These are phyloP conservation scores for Colletotrichum neosansevieriae DNA, from an alignment of 2,329 filamentous ascomycete species.

Conservation along the genomic window DNA sequence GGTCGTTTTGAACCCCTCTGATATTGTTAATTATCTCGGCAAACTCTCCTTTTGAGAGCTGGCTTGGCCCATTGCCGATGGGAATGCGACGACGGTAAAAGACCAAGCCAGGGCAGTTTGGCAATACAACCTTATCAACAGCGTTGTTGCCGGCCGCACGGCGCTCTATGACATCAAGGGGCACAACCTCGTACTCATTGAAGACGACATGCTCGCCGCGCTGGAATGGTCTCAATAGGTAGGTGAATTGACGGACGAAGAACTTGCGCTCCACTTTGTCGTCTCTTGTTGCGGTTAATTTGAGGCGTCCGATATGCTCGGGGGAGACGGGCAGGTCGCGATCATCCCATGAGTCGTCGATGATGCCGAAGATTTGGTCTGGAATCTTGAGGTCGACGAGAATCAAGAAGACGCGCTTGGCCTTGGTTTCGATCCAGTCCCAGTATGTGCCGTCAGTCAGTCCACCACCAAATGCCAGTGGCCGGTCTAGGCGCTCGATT, in stretches of 20 bases:
- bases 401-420: slow-evolving; percentile 78
- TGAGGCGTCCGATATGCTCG: slow-evolving; percentile 73
- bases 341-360: slow-evolving; percentile 84
- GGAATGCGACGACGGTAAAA: slow-evolving; percentile 70
- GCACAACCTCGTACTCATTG: slow-evolving; percentile 75
- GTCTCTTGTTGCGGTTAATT: slow-evolving; percentile 69
- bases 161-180: slow-evolving; percentile 74
- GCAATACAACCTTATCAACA: slow-evolving; percentile 72
- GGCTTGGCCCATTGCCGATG: slow-evolving; percentile 59
- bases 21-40: slow-evolving; percentile 70
- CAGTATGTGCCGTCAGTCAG: slow-evolving; percentile 80
- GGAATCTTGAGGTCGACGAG: slow-evolving; percentile 77
- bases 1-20: slow-evolving; percentile 71
- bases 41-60: slow-evolving; percentile 66
- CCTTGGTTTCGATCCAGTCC: slow-evolving; percentile 80
- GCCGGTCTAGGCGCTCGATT: slow-evolving; percentile 70
- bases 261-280: slow-evolving; percentile 76
- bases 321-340: slow-evolving; percentile 77
- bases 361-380: slow-evolving; percentile 79
- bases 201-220: slow-evolving; percentile 73
- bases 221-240: slow-evolving; percentile 73
- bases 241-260: slow-evolving; percentile 77
- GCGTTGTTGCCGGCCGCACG: slow-evolving; percentile 56
- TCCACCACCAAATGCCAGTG: slow-evolving; percentile 75
- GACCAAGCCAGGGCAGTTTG: slow-evolving; percentile 67